phyloP scores from a whole-genome alignment of 2,329 filamentous ascomycete species.

The Phoma sp. region DNA sequence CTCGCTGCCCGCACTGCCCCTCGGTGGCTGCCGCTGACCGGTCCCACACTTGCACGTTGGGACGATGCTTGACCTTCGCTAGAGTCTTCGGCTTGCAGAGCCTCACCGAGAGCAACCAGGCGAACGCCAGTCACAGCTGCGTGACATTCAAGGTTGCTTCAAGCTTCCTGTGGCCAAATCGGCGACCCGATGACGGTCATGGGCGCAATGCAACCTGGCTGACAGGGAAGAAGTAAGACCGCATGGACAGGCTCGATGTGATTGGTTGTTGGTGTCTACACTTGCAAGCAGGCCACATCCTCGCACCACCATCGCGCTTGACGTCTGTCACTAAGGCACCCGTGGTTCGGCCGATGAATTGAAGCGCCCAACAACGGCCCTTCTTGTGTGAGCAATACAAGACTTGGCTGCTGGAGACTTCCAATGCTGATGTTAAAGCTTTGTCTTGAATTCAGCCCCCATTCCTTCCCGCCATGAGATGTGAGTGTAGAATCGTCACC shows the following conservation, averaged over 20 bases:
- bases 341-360: conserved; percentile 1
- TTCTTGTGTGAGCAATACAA: neutral
- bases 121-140: neutral
- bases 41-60: conserved; percentile 7
- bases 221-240: conserved; percentile 7
- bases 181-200: conserved; percentile 9
- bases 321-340: conserved; percentile 14
- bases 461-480: neutral
- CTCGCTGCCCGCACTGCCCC: conserved; percentile 1
- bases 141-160: neutral
- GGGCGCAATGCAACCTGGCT: conserved; percentile 2
- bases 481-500: conserved; percentile 10
- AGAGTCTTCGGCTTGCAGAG: conserved; percentile 7
- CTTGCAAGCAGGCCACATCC: conserved; percentile 3
- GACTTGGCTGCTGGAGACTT: too few relatives aligned
- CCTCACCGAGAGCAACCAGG: conserved; percentile 1
- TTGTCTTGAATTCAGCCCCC: too few relatives aligned
- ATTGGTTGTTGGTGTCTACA: neutral
- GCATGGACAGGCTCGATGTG: neutral
- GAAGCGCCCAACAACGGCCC: conserved; percentile 12
- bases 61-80: conserved; percentile 11
- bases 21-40: conserved; percentile 15
- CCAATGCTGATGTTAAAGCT: too few relatives aligned
- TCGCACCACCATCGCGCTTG: neutral
- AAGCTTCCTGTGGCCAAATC: neutral